Evolutionary conservation across 1,284 basidiomycete genomes (phyloP).

Genomic region (Lignosus rhinocerotis): DNA sequence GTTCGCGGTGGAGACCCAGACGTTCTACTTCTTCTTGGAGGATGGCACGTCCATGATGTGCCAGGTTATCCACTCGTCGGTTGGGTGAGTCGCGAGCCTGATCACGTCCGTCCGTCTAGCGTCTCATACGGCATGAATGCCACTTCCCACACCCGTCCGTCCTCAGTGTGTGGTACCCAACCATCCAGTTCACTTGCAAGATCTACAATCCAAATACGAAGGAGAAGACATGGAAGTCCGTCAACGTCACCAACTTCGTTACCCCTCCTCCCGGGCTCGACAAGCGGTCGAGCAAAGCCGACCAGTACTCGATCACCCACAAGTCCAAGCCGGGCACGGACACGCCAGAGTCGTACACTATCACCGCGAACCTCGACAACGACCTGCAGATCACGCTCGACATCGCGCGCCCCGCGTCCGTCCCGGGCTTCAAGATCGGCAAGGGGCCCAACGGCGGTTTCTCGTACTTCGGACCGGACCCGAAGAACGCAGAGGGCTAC

Average conservation of each 20-base stretch:
- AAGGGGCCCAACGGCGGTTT: slow-evolving; percentile 86
- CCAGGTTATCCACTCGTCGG: slow-evolving; percentile 94
- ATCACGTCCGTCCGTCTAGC: neutral
- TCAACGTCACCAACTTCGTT: slow-evolving; percentile 86
- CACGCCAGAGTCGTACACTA: slow-evolving; percentile 73
- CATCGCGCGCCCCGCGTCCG: slow-evolving; percentile 66
- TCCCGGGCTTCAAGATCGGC: slow-evolving; percentile 92
- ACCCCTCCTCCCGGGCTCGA: slow-evolving; percentile 74
- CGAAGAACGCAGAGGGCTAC: slow-evolving; percentile 80
- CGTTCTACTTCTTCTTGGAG: slow-evolving; percentile 82
- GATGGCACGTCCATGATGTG: slow-evolving; percentile 86
- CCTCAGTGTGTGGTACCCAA: slow-evolving; percentile 85
- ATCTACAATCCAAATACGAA: slow-evolving; percentile 82
- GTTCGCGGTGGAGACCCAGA: slow-evolving; percentile 92
- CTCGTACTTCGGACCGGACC: slow-evolving; percentile 85
- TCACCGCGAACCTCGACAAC: slow-evolving; percentile 80
- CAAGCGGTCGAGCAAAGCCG: slow-evolving; percentile 88
- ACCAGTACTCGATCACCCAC: slow-evolving; percentile 85
- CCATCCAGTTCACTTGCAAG: slow-evolving; percentile 95
- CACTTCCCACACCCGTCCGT: slow-evolving; percentile 3
- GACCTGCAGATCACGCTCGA: slow-evolving; percentile 84
- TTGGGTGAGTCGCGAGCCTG: slow-evolving; percentile 70
- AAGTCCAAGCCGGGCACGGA: slow-evolving; percentile 66
- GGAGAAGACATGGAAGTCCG: slow-evolving; percentile 83
- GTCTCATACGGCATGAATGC: neutral